Base-by-base conservation (phyloP, 164 flowering plant species). In the Euptelea pleiosperma region DNA sequence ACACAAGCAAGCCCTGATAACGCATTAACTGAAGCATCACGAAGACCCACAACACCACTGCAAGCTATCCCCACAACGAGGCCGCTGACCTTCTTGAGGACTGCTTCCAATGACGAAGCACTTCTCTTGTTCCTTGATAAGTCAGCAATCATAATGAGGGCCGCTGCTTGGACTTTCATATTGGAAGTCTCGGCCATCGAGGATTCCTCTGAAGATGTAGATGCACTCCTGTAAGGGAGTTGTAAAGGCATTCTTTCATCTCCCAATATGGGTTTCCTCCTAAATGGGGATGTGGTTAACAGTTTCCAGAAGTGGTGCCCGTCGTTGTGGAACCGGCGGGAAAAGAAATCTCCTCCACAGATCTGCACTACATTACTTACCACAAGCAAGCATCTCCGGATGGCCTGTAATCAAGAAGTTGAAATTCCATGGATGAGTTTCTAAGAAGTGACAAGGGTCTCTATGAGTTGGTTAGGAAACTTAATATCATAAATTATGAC, bases 271-370 rank as follows among this genome's bases (percentile, higher is more conserved):
- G 79, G 73, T 52, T 74, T 82, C 34, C 58, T 77, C 30, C 60
- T 73, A 58, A 83, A 83, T 1, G 91, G 90, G 14, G 91, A 83
- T 22, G 86, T 61, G 42, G 67, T 70, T 8, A 94, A 75, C 41
- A 90, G 80, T 61, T 75, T 88, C 97, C 97, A 94, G 71, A 94
- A 76, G 75, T 85, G 91, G 42, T 65, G 14, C 0, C 99, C 97
- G 52, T 94, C 99, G 11, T 65, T 76, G 49, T 76, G 73, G 70
- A 94, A 88, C 26, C 99, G 85, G 3, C 97, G 95, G 29, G 87
- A 56, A 66, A 94, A 94, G 82, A 94, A 94, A 65, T 88, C 94
- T 42, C 99, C 99, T 24, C 97, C 97, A 50, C 91, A 82, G 25
- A 81, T 77, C 65, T 77, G 79, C 40, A 94, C 79, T 1, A 72